Percentiles rank a stretch among this genome's conserved stretches.
These are phyloP conservation scores for Crucihimalaya himalaica DNA, from an alignment of 345 rosid species.

Conservation along the genomic window DNA sequence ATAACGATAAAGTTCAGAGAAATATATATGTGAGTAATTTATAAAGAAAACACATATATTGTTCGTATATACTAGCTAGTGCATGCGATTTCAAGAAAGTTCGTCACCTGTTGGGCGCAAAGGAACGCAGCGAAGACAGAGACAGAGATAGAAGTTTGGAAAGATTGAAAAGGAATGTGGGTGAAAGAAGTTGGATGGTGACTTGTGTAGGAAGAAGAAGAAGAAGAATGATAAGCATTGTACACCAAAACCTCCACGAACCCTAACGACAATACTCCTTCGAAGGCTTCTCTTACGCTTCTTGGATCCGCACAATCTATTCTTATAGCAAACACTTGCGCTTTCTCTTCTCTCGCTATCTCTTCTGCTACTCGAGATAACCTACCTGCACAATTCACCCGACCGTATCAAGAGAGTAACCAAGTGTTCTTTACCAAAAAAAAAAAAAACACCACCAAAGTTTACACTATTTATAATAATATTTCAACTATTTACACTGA, in stretches of 20 bases:
- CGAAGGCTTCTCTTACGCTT: slow-evolving; percentile 92
- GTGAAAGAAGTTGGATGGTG: slow-evolving; percentile 58
- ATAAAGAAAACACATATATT: not conserved
- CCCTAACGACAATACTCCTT: slow-evolving; percentile 91
- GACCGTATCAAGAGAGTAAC: not conserved
- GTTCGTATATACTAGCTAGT: not conserved
- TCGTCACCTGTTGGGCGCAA: slow-evolving; percentile 84
- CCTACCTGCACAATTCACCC: slow-evolving; percentile 47
- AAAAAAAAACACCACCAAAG: too few species aligned
- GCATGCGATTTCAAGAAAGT: not conserved
- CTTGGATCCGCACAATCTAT: slow-evolving; percentile 86
- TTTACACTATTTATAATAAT: not conserved
- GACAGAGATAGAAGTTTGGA: slow-evolving; percentile 76
- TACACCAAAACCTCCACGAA: slow-evolving; percentile 87
- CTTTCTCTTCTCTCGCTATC: slow-evolving; percentile 92
- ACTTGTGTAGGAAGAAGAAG: slow-evolving; percentile 43
- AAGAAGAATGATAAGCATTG: slow-evolving; percentile 67
- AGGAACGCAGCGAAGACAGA: slow-evolving; percentile 75
- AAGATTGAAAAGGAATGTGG: slow-evolving; percentile 67
- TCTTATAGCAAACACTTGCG: slow-evolving; percentile 91
- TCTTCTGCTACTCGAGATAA: slow-evolving; percentile 86
- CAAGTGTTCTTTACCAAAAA: not conserved
- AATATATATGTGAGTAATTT: not conserved
- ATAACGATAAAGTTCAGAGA: not conserved
- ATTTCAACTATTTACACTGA: not conserved